Evolutionary conservation across 2,329 filamentous ascomycete genomes (phyloP), one percentile per base, ranked within the genome.

Genomic region (Xylariomycetidae sp.): DNA sequence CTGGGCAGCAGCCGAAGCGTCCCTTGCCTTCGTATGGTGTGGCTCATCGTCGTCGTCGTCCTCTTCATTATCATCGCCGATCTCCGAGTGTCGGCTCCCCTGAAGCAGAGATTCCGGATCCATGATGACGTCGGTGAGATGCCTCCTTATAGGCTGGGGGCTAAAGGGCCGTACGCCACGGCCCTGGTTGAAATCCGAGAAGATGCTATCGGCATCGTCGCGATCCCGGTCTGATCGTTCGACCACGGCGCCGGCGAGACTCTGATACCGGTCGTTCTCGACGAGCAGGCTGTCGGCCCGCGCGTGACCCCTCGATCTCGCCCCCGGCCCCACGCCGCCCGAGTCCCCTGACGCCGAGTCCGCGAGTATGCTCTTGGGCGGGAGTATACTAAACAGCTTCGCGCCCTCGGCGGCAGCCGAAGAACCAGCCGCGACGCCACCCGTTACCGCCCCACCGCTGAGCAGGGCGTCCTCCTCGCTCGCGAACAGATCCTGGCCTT

Each of bases 361-460:
- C 25, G 73, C 71, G 5, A 82, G 68, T 46, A 82, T 82, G 50
- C 74, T 79, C 57, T 74, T 77, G 10, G 76, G 73, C 25, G 77
- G 76, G 30, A 82, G 57, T 44, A 82, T 80, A 49, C 74, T 79
- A 56, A 82, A 82, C 46, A 82, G 64, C 59, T 76, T 78, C 12
- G 59, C 58, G 31, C 50, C 53, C n/a, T 42, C 48, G 52, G 50
- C 35, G 49, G 49, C 40, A 49, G 59, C 41, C 12, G 60, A 58
- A 31, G 50, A 52, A n/a, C 42, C 48, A 52, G 50, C 35, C 48
- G 49, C 39, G 49, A 59, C 41, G 7, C 49, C 53, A 11, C 47
- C 51, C 7, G 54, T 54, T 34, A 60, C 59, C 11, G 50, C 54
- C 4, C 31, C 40, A 16, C 42, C 56, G 27, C 39, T 34, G 28